These are phyloP conservation scores for Coffea canephora DNA, from an alignment of 257 asterid genomes.

Conservation along the genomic window DNA sequence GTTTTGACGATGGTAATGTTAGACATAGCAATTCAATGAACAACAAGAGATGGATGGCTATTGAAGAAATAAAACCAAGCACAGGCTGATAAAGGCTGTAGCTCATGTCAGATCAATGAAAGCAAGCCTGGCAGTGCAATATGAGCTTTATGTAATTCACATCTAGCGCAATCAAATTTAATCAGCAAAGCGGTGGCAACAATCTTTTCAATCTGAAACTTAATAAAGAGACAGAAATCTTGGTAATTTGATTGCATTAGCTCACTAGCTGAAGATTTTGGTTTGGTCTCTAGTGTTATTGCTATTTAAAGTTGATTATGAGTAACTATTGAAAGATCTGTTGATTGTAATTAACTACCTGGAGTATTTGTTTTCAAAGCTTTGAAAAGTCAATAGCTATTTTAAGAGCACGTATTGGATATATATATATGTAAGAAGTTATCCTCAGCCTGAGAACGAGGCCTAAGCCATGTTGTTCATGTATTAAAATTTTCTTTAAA, in stretches of 20 bases:
- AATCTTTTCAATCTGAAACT: neutral
- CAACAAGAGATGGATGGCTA: neutral
- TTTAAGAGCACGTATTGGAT: neutral
- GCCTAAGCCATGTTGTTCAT: neutral
- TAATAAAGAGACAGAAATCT: neutral
- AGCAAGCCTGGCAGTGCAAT: neutral
- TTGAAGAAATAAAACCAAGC: neutral
- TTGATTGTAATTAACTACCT: no score
- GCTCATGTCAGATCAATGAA: neutral
- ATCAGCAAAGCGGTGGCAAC: neutral
- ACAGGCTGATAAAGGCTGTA: neutral
- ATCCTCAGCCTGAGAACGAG: neutral
- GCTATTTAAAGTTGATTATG: neutral
- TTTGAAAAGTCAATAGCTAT: neutral
- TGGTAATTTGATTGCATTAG: neutral
- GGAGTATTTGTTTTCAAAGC: no score
- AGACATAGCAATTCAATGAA: neutral
- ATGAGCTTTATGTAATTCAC: neutral
- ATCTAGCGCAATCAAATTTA: neutral
- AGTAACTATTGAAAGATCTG: neutral
- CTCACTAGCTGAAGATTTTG: neutral
- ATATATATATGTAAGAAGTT: neutral
- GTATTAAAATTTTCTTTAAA: neutral
- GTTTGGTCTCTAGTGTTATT: neutral
- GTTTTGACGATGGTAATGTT: neutral